Percentiles rank a stretch among this genome's conserved stretches.
These are phyloP conservation scores for Termitomyces sp. DNA, from an alignment of 768 basidiomycete genomes.

Conservation along the genomic window DNA sequence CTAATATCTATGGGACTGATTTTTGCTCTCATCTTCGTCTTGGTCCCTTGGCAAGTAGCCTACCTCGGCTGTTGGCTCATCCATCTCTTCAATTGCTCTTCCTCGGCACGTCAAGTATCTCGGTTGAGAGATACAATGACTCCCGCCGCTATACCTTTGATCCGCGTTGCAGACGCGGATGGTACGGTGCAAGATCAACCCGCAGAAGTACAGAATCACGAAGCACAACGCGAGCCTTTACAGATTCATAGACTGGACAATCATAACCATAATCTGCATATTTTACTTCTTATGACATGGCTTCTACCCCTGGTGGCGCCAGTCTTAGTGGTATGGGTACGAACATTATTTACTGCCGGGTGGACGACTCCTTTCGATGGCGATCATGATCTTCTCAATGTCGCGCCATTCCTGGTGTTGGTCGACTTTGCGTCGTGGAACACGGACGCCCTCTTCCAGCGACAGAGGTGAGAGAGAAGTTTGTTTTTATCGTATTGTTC, in stretches of 20 bases:
- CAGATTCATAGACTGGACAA: slow-evolving; percentile 21
- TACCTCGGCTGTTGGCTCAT: slow-evolving; percentile 82
- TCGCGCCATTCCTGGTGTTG: slow-evolving; percentile 57
- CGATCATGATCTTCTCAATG: slow-evolving; percentile 68
- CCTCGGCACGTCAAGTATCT: slow-evolving; percentile 17
- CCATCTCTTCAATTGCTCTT: slow-evolving; percentile 63
- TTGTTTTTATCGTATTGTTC: slow-evolving; percentile 3
- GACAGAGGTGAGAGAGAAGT: slow-evolving; percentile 29
- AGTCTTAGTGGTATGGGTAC: slow-evolving; percentile 83
- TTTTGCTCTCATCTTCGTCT: slow-evolving; percentile 57
- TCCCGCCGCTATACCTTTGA: slow-evolving; percentile 17
- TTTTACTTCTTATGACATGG: slow-evolving; percentile 75
- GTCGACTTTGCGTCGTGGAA: slow-evolving; percentile 57
- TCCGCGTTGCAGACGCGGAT: slow-evolving; percentile 11
- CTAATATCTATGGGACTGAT: slow-evolving; percentile 56
- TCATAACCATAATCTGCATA: slow-evolving; percentile 48
- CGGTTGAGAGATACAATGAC: slow-evolving; percentile 8
- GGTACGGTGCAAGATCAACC: slow-evolving; percentile 9
- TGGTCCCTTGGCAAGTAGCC: slow-evolving; percentile 92
- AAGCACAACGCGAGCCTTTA: slow-evolving; percentile 3
- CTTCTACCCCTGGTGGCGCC: slow-evolving; percentile 73
- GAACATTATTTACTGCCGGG: slow-evolving; percentile 77
- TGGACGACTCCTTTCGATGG: slow-evolving; percentile 75
- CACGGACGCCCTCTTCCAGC: slow-evolving; percentile 33
- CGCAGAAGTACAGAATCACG: slow-evolving; percentile 5